Evolutionary conservation across 768 basidiomycete species (phyloP).

Genomic region (Amylocystis lapponica): DNA sequence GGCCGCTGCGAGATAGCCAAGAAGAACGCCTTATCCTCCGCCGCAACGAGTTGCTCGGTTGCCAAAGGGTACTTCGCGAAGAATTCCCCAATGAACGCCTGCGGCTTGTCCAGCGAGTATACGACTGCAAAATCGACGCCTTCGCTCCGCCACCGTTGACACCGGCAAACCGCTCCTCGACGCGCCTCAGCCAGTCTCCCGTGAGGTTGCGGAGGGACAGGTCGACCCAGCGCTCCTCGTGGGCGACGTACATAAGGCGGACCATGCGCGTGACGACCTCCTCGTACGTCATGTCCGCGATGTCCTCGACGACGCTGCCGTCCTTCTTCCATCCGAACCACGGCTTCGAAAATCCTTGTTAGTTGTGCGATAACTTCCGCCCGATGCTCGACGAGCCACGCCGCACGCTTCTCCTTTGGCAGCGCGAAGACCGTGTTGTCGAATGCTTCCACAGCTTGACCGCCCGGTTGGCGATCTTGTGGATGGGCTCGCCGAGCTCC

Average conservation of each 20-base stretch:
- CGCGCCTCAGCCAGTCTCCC: slow-evolving; percentile 94
- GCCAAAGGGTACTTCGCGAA: slow-evolving; percentile 82
- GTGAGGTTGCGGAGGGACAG: slow-evolving; percentile 85
- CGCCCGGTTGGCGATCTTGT: slow-evolving; percentile 96
- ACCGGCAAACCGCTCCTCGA: slow-evolving; percentile 93
- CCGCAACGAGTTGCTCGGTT: slow-evolving; percentile 78
- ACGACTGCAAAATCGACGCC: slow-evolving; percentile 82
- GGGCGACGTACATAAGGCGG: slow-evolving; percentile 88
- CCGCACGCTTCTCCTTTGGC: slow-evolving; percentile 89
- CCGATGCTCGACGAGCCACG: slow-evolving; percentile 83
- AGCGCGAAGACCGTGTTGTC: slow-evolving; percentile 94
- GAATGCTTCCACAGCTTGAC: slow-evolving; percentile 99
- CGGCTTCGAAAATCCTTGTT: slow-evolving; percentile 95
- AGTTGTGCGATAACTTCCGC: slow-evolving; percentile 88
- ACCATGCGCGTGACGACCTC: slow-evolving; percentile 91
- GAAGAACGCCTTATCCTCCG: slow-evolving; percentile 95
- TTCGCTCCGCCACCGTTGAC: slow-evolving; percentile 73
- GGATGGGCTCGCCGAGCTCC: slow-evolving; percentile 97
- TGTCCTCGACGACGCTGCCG: slow-evolving; percentile 73
- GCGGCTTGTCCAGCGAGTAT: slow-evolving; percentile 78
- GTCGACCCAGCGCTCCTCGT: slow-evolving; percentile 93
- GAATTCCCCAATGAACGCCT: slow-evolving; percentile 72
- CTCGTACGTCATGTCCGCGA: slow-evolving; percentile 98
- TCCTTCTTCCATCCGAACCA: slow-evolving; percentile 99
- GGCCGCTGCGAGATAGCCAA: slow-evolving; percentile 92